Conservation (phyloP, 345 rosid species). For the Populus ilicifolia region DNA sequence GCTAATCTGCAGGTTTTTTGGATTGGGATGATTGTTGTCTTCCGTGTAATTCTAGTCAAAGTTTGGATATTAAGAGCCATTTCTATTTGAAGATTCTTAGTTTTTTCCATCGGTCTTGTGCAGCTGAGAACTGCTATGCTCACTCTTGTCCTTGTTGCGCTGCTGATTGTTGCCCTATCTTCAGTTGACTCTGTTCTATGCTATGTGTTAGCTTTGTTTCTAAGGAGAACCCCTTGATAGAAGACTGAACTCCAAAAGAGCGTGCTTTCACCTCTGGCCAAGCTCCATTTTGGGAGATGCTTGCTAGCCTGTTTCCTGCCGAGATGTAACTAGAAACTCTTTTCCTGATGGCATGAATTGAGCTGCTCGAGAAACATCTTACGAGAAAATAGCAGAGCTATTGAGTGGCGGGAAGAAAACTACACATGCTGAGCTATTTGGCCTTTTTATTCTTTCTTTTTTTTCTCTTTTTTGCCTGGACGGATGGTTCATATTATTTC, state of each 20-base stretch:
- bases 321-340: too few species aligned
- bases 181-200: constrained; percentile 64
- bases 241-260: neutral
- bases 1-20: neutral
- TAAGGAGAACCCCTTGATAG: constrained; percentile 47
- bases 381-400: too few species aligned
- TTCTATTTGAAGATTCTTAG: neutral
- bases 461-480: neutral
- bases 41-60: neutral
- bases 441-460: neutral
- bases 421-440: too few species aligned
- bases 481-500: too few species aligned
- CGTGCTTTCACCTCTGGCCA: neutral
- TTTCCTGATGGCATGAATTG: too few species aligned
- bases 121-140: constrained; percentile 81
- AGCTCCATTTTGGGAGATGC: neutral
- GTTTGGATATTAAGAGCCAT: neutral
- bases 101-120: constrained; percentile 14
- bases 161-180: constrained; percentile 60
- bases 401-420: too few species aligned
- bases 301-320: too few species aligned
- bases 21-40: neutral
- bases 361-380: too few species aligned
- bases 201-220: constrained; percentile 50
- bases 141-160: constrained; percentile 62